phyloP scores from a whole-genome alignment of 129 eudicot species.

The Flaveria ramosissima region DNA sequence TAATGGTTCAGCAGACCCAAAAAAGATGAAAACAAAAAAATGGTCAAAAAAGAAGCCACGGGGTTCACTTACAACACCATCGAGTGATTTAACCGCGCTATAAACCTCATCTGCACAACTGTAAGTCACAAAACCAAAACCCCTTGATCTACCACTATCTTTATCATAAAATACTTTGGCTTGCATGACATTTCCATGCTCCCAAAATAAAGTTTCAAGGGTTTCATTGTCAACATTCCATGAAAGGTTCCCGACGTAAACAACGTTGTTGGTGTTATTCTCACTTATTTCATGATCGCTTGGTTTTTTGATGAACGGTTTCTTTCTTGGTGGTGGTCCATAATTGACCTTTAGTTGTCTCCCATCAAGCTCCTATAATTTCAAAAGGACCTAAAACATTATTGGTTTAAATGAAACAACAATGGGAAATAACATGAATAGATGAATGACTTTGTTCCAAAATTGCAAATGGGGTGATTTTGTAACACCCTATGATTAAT shows the following conservation, averaged over 20 bases:
- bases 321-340: constrained; percentile 80
- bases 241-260: constrained; percentile 83
- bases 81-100: constrained; percentile 64
- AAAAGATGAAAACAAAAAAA: neutral
- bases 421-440: neutral
- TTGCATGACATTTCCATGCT: constrained; percentile 74
- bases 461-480: no score
- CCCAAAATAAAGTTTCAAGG: constrained; percentile 71
- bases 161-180: constrained; percentile 82
- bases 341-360: constrained; percentile 67
- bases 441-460: neutral
- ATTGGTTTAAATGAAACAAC: neutral
- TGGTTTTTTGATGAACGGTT: constrained; percentile 41
- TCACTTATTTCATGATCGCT: constrained; percentile 39
- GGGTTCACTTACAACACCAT: constrained; percentile 66
- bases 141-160: constrained; percentile 85
- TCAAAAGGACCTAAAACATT: neutral
- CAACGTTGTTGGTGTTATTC: constrained; percentile 54
- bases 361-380: constrained; percentile 73
- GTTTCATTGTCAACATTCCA: constrained; percentile 78
- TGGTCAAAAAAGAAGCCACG: neutral
- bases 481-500: no score
- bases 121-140: constrained; percentile 88
- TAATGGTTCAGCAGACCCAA: neutral
- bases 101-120: constrained; percentile 72